Percentiles rank a stretch among this genome's conserved stretches.
Conservation (phyloP, 768 basidiomycete genomes). For the Lactifluus hygrophoroides region DNA sequence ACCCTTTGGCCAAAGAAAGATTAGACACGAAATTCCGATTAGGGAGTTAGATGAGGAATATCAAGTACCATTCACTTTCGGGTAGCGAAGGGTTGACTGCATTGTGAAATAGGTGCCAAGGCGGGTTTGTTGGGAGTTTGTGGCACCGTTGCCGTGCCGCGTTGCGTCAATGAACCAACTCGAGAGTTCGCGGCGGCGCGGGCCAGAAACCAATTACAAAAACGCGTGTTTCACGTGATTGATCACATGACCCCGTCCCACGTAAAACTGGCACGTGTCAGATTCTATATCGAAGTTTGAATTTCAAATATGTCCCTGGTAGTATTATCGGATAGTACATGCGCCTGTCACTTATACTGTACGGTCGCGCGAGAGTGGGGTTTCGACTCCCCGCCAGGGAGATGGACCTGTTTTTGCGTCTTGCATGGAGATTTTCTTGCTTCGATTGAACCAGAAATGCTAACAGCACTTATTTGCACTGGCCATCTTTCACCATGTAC, state of each 20-base stretch:
- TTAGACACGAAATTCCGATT: background rate
- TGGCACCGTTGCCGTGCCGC: no score
- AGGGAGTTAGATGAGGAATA: background rate
- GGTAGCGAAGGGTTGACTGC: conserved; percentile 14
- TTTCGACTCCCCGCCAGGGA: conserved; percentile 30
- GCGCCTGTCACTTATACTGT: conserved; percentile 11
- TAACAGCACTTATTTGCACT: no score
- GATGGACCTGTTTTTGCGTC: no score
- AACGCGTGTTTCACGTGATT: background rate
- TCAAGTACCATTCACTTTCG: conserved; percentile 16
- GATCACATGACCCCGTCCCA: background rate
- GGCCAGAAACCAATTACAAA: background rate
- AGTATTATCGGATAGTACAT: conserved; percentile 17
- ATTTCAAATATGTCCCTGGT: background rate
- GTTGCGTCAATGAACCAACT: background rate
- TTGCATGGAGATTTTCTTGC: background rate
- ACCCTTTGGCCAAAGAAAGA: conserved; percentile 46
- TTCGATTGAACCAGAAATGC: no score
- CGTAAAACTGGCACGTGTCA: no score
- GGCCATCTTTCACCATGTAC: no score
- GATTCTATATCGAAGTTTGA: background rate
- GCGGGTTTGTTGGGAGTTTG: no score
- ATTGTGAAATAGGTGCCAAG: background rate
- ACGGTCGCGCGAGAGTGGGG: conserved; percentile 27
- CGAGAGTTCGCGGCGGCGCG: background rate